phyloP scores from a whole-genome alignment of 2,329 filamentous ascomycete species.

The Aulographum hederae region DNA sequence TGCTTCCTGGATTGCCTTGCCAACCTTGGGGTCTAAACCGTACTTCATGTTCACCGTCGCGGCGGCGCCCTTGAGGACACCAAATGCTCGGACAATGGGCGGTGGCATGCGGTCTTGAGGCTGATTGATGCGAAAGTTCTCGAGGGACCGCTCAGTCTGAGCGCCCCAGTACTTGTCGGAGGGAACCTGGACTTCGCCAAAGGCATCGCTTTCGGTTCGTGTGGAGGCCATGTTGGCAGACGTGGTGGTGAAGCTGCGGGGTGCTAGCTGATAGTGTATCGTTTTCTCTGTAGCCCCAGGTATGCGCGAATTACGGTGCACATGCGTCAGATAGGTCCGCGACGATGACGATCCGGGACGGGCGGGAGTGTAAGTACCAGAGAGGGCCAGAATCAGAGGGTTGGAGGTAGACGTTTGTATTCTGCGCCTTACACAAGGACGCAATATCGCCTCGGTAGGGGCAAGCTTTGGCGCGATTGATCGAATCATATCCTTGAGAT shows the following conservation, averaged over 20 bases:
- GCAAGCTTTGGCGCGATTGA: constrained; percentile 3
- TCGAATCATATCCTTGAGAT: too few relatives aligned
- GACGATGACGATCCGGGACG: neutral
- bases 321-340: neutral
- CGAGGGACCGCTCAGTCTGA: constrained; percentile 86
- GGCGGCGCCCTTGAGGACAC: constrained; percentile 91
- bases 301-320: neutral
- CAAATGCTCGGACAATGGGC: constrained; percentile 81
- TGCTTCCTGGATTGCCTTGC: constrained; percentile 85
- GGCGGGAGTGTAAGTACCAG: neutral
- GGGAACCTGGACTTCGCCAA: constrained; percentile 86
- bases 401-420: neutral
- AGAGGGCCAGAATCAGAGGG: neutral
- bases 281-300: neutral
- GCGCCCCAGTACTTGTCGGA: constrained; percentile 97
- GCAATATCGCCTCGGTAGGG: constrained; percentile 2
- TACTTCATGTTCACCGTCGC: constrained; percentile 91
- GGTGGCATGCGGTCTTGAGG: constrained; percentile 96
- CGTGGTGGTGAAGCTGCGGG: constrained; percentile 11
- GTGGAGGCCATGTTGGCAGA: constrained; percentile 24
- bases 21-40: constrained; percentile 86
- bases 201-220: constrained; percentile 88
- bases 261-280: neutral
- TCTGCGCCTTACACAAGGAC: constrained; percentile 1
- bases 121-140: constrained; percentile 99